Conservation (phyloP, 1,284 basidiomycete species). For the Cerrena zonata region DNA sequence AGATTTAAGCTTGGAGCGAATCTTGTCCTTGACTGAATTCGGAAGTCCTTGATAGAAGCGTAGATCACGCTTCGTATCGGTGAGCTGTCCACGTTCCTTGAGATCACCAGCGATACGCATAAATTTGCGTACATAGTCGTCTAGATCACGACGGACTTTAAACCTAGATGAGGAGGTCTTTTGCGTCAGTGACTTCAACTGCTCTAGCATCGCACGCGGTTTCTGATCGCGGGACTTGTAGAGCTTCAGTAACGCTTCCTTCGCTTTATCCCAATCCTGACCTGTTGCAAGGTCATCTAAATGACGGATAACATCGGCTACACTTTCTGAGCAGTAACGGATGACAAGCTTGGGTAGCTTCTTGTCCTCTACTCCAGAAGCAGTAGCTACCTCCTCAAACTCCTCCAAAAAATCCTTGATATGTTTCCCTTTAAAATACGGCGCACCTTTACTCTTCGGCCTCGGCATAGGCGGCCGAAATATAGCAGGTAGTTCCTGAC, state of each 20-base stretch:
- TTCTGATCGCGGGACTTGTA: background rate
- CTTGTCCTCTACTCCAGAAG: background rate
- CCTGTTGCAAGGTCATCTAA: background rate
- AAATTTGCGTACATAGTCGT: background rate
- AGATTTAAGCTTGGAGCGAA: background rate
- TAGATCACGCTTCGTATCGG: background rate
- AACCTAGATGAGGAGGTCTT: background rate
- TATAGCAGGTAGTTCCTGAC: no score
- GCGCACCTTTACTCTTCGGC: background rate
- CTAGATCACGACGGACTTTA: background rate
- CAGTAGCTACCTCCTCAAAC: background rate
- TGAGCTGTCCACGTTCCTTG: background rate
- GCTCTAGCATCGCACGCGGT: background rate
- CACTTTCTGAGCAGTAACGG: background rate
- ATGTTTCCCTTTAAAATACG: conserved; percentile 1
- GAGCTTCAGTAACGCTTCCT: background rate
- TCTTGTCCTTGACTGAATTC: background rate
- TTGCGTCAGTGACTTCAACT: background rate
- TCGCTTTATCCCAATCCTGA: conserved; percentile 6
- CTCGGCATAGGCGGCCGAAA: background rate
- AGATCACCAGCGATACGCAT: background rate
- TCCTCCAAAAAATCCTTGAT: background rate
- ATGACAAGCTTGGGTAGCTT: background rate
- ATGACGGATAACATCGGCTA: background rate
- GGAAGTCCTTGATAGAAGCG: background rate